Base-by-base conservation (phyloP, 768 basidiomycete genomes). In the Tricholoma furcatifolium region DNA sequence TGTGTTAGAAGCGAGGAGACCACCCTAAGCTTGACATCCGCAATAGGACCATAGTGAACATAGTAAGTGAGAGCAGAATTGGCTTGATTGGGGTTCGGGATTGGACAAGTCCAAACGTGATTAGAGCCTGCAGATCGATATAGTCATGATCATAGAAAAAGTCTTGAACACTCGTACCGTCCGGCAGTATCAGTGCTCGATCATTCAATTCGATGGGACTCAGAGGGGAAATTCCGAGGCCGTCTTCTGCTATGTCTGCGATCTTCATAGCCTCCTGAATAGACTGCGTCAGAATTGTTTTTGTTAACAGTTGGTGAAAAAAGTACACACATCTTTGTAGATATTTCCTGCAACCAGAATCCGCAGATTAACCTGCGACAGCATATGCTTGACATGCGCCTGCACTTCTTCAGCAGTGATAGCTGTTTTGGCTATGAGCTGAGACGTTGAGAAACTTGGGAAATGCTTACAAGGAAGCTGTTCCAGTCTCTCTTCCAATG, bases 11-110 rank as follows among this genome's bases (percentile, higher is more conserved):
- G 77, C 2, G 83, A 71, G 20, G 86, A 77, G 1, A 77, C 76
- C 21, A 90, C 85, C 3, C 94, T 85, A 10, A 82, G 71, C 17
- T 67, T 76, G 42, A 82, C 78, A 63, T 94, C 83, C 6, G 74
- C 73, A 30, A 84, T 65, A 35, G 84, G 76, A 10, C 95, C 95
- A 54, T 90, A 77, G 62, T 92, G 86, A 51, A 90, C 70, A 66
- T 88, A 93, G 72, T 97, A 98, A 3, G 88, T 85, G 47, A 98
- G 65, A 2, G 88, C 81, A 6, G 88, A 91, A 71, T 98, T 99
- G 44, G 86, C 74, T 69, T 99, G 88, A 60, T 91, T 84, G 2
- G 83, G 79, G 67, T 98, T 98, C 4, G 85, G 84, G 21, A 96
- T 81, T 2, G 77, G 75, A 2, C 79, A 62, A 6, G 82, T 74